Base-by-base conservation (phyloP, 257 asterid genomes). In the Cruciata laevipes region DNA sequence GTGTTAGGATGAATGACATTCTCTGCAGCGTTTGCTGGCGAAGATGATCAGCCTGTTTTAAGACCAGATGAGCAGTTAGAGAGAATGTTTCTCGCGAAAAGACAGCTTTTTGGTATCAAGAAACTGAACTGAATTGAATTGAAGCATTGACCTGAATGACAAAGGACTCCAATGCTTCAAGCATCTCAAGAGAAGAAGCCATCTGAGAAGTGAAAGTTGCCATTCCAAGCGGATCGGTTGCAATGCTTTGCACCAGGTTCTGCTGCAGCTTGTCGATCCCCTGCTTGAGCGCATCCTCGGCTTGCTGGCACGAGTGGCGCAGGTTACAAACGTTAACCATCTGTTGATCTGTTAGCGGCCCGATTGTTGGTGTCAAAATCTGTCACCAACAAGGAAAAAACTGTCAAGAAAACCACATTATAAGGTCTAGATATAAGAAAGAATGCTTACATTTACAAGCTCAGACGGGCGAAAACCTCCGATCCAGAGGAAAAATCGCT, bases 401-500 rank as follows among this genome's bases (percentile, higher is more conserved):
- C 9, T 31, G 38, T 59, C 17, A 61, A 30, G 53, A 23, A 1
- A 24, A 63, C 21, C 58, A 27, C 59, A 20, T 21, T 21, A 53
- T 53, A 52, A 52, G 1, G 20, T 49, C 20, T 47, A 47, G 21
- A 51, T 42, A 12, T 24, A 44, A 23, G 38, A 16, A 53, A 40
- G 30, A 64, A 32, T 44, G 53, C 65, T 69, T 76, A 94, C 98
- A 23, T 78, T 90, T 18, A 94, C 85, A 81, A 94, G 88, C 72
- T 89, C 95, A 11, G 97, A 94, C 20, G 99, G 98, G 3, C 86
- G 76, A 74, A 85, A 90, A n/a, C 99, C 99, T 69, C 99, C 98
- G 38, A 94, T 83, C 99, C 98, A 94, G 2, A 85, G 89, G 81
- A 94, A 85, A 63, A 94, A 84, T 2, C 95, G 88, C 83, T 94